Evolutionary conservation across 768 basidiomycete genomes (phyloP).

Genomic region (Pleurotus platypus): DNA sequence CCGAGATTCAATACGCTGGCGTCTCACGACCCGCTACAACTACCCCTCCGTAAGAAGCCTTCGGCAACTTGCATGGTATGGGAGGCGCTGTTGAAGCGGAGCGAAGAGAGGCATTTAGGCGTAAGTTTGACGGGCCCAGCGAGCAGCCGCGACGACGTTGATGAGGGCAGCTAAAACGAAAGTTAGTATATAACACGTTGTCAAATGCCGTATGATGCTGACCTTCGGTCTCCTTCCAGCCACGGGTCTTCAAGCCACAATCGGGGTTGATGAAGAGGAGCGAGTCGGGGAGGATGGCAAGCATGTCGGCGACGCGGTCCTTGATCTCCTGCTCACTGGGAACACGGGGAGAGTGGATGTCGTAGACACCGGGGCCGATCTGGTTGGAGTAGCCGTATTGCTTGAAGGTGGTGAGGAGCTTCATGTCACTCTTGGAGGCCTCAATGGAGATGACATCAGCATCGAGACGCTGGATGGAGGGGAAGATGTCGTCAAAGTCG

Average conservation of each 20-base stretch:
- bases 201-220: conserved; percentile 6
- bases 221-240: conserved; percentile 96
- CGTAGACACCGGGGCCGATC: conserved; percentile 98
- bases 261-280: conserved; percentile 95
- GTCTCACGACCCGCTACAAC: conserved; percentile 32
- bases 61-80: neutral
- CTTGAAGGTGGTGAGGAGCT: conserved; percentile 93
- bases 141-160: conserved; percentile 89
- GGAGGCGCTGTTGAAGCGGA: conserved; percentile 92
- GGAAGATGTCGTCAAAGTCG: conserved; percentile 98
- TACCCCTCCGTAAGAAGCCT: conserved; percentile 40
- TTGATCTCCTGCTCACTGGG: conserved; percentile 91
- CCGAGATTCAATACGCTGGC: neutral
- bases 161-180: conserved; percentile 55
- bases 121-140: conserved; percentile 87
- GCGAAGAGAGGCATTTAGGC: conserved; percentile 48
- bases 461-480: conserved; percentile 93
- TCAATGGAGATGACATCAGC: conserved; percentile 99
- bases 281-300: conserved; percentile 73
- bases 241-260: conserved; percentile 98
- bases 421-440: conserved; percentile 98
- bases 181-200: conserved; percentile 5
- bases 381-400: conserved; percentile 93
- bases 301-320: conserved; percentile 84
- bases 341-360: conserved; percentile 99